These are phyloP conservation scores for Gliomastix tumulicola DNA, from an alignment of 2,329 filamentous ascomycete species.

Conservation along the genomic window DNA sequence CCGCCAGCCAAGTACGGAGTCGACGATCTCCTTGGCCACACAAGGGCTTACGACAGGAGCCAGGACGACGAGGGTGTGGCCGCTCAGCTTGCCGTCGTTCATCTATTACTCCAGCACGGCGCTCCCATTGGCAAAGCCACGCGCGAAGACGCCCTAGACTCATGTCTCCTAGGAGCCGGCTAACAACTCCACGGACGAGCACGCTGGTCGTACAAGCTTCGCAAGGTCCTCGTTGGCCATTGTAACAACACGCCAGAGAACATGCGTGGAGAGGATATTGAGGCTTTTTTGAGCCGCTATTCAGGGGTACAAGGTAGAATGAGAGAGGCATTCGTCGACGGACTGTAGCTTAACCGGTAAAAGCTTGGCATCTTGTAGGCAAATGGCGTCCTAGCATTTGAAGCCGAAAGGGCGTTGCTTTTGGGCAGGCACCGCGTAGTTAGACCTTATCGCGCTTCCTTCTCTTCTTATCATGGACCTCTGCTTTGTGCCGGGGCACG, in stretches of 20 bases:
- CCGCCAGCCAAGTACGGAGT: not conserved
- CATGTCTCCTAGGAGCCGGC: not conserved
- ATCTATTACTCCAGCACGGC: not conserved
- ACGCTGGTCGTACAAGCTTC: not conserved
- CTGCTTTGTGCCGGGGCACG: too few relatives aligned
- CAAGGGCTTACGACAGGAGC: not conserved
- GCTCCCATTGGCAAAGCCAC: not conserved
- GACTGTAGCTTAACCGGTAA: too few relatives aligned
- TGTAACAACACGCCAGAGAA: slow-evolving; percentile 6
- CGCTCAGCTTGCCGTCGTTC: not conserved
- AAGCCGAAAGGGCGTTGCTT: too few relatives aligned
- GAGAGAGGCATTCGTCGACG: too few relatives aligned
- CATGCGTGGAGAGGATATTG: slow-evolving; percentile 1
- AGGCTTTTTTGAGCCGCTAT: not conserved
- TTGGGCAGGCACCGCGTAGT: too few relatives aligned
- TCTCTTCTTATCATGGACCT: too few relatives aligned
- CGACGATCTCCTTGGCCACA: not conserved
- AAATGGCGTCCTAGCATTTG: too few relatives aligned
- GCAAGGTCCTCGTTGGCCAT: not conserved
- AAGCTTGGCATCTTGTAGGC: too few relatives aligned
- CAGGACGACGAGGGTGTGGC: not conserved
- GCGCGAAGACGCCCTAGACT: not conserved
- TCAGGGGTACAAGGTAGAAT: not conserved
- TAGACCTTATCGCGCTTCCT: too few relatives aligned
- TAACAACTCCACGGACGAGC: not conserved